phyloP scores from a whole-genome alignment of 495 filamentous ascomycete species.

The Acidomyces sp. region DNA sequence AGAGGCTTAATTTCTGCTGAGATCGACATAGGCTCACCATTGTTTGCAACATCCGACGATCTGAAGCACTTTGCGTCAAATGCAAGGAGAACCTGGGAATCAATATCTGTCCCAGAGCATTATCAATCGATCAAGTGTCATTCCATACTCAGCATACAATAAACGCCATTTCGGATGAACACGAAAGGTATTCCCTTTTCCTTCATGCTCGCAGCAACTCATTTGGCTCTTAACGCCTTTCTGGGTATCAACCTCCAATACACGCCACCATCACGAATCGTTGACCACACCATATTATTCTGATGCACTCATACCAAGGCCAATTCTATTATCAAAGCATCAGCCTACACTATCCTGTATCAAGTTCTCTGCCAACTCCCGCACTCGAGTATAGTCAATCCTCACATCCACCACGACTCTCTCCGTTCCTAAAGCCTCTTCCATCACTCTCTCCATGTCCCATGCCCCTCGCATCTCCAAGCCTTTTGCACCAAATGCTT shows the following conservation, averaged over 20 bases:
- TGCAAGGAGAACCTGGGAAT: too few species aligned
- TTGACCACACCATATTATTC: too few species aligned
- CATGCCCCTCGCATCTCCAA: slow-evolving; percentile 19
- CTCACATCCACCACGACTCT: slow-evolving; percentile 31
- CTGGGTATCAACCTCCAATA: background rate
- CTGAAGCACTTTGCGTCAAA: too few species aligned
- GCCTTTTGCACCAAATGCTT: slow-evolving; percentile 30
- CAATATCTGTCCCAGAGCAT: too few species aligned
- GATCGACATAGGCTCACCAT: too few species aligned
- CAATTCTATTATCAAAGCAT: too few species aligned
- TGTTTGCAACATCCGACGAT: too few species aligned
- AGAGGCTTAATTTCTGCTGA: too few species aligned
- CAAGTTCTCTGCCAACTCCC: slow-evolving; percentile 15
- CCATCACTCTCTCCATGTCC: slow-evolving; percentile 26
- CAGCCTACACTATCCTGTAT: slow-evolving; percentile 19
- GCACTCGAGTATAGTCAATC: slow-evolving; percentile 26
- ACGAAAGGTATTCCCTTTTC: background rate
- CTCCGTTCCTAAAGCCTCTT: slow-evolving; percentile 23
- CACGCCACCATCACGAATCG: too few species aligned
- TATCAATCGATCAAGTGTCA: background rate
- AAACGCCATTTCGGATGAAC: background rate
- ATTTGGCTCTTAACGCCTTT: background rate
- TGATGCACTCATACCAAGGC: too few species aligned
- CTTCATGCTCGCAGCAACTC: background rate
- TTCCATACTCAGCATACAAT: background rate